Conservation (phyloP, 192 early-diverging fungal genomes). For the Obelidium mucronatum region DNA sequence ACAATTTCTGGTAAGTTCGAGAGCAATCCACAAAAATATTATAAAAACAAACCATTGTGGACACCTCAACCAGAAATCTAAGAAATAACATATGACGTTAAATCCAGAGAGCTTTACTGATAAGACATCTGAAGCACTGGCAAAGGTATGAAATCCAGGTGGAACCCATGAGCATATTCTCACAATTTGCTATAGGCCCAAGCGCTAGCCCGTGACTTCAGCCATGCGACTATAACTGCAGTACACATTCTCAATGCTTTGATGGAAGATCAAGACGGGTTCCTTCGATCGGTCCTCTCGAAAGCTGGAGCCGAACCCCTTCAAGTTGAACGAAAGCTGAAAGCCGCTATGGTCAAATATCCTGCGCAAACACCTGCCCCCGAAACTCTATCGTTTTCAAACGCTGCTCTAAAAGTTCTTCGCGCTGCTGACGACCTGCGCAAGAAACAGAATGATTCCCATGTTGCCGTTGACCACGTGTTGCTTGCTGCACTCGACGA, state of each 20-base stretch:
- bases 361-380: conserved; percentile 91
- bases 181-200: conserved; percentile 29
- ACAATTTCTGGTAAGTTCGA: not conserved
- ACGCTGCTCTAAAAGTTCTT: conserved; percentile 68
- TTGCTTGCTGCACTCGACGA: conserved; percentile 84
- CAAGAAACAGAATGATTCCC: conserved; percentile 88
- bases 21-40: not conserved
- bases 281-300: conserved; percentile 77
- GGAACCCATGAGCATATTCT: not conserved
- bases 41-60: not conserved
- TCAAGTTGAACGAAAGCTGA: conserved; percentile 78
- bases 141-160: not conserved
- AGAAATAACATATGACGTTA: conserved; percentile 34
- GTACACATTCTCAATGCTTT: conserved; percentile 83
- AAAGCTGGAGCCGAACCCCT: conserved; percentile 85
- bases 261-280: conserved; percentile 82
- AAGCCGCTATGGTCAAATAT: conserved; percentile 77
- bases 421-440: conserved; percentile 80
- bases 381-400: conserved; percentile 68
- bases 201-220: conserved; percentile 73
- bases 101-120: conserved; percentile 85
- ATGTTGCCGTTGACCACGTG: conserved; percentile 88
- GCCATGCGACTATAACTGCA: conserved; percentile 79
- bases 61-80: not conserved
- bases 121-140: conserved; percentile 78